A percentile compares a stretch with the other conserved stretches of the same genome.
phyloP scores from a whole-genome alignment of 208 protist species.

The Acanthamoeba divionensis region DNA sequence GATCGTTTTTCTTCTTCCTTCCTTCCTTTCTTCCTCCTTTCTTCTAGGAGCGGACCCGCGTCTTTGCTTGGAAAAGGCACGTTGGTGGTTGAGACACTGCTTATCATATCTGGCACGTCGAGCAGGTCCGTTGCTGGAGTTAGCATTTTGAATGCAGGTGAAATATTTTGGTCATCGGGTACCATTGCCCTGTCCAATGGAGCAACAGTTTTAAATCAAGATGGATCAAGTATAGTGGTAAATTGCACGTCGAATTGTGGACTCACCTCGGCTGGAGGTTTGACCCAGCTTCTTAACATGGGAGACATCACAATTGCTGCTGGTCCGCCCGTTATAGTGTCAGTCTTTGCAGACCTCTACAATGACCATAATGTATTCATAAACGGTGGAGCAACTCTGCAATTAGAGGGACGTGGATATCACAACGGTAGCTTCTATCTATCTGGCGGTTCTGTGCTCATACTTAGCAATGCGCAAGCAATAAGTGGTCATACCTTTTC shows the following conservation, averaged over 20 bases:
- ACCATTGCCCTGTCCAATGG: too few species aligned
- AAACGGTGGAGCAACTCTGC: background rate
- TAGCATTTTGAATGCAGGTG: too few species aligned
- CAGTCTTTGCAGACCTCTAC: background rate
- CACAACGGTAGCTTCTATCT: constrained; percentile 1
- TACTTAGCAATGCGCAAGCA: background rate
- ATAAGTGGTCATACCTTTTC: constrained; percentile 10
- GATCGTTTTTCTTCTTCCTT: too few species aligned
- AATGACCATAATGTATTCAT: background rate
- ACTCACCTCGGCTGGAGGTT: background rate
- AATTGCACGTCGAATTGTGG: background rate
- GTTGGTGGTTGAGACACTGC: too few species aligned
- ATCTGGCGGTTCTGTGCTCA: background rate
- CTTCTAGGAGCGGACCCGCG: too few species aligned
- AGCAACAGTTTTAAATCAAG: too few species aligned
- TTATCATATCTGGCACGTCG: too few species aligned
- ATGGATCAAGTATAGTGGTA: background rate
- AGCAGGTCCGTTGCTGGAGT: too few species aligned
- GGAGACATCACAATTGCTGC: background rate
- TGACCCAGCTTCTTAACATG: background rate
- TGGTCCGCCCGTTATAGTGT: background rate
- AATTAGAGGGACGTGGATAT: background rate
- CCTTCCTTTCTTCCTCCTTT: too few species aligned
- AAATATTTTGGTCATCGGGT: too few species aligned
- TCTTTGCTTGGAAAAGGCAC: too few species aligned